Evolutionary conservation across 1,284 basidiomycete genomes (phyloP), one percentile per base, ranked within the genome.

Genomic region (Ustilago nuda): DNA sequence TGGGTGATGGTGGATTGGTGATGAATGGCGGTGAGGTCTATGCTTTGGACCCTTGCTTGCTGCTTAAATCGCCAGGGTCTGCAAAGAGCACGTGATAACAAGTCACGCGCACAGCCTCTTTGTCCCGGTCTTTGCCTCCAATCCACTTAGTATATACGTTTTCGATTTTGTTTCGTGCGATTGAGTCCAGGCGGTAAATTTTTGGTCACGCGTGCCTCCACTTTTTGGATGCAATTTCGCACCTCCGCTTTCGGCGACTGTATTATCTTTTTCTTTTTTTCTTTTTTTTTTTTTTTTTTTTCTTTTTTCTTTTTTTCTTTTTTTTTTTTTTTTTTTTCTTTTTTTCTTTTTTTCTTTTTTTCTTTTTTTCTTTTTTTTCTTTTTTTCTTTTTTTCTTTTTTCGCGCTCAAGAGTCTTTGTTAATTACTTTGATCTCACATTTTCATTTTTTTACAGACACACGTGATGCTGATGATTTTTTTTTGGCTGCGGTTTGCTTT

Each of bases 401-500:
- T n/a, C n/a, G 23, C 23, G 27, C 27, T 13, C n/a, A 7, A 30
- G 12, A 1, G 8, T 12, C 27, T 13, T 27, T 30, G 41, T 32
- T 2, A 46, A 3, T n/a, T n/a, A 5, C 23, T 32, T 60, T 33
- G 27, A 54, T 65, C 68, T 71, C 48, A 71, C 68, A 71, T 15
- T 35, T 19, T 41, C 15, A 15, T 5, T 2, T n/a, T 32, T 15
- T 32, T 9, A 15, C 30, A 2, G 30, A 30, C 61, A 33, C 68
- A 71, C 68, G 68, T 71, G 68, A 71, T 59, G 61, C 30, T 19
- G 46, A 39, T 15, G n/a, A n/a, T 60, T 64, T 53, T 63, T 23
- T 4, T 3, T 58, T 3, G 3, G 45, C 56, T 58, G 56, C 56
- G 56, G 56, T 27, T 53, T 32, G 23, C 35, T 17, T 7, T n/a